Evolutionary conservation across 371 early-diverging fungal genomes (phyloP), one percentile per base, ranked within the genome.

Genomic region (Apophysomyces trapeziformis): DNA sequence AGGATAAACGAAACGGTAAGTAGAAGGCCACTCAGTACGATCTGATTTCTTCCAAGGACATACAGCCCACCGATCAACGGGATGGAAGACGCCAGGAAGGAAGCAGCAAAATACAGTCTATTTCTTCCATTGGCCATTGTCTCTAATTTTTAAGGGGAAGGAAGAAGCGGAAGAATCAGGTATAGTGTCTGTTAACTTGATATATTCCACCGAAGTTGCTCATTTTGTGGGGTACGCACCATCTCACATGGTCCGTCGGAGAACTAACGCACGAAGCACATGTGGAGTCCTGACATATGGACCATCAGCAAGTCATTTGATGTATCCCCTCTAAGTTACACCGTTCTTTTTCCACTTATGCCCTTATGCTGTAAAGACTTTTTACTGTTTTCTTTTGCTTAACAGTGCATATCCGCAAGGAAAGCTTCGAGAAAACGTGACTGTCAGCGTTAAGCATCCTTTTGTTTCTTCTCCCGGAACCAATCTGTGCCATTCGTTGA

Each of bases 41-140:
- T 50, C n/a, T 58, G 68, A 44, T 68, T 41, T 12, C 45, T 21
- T 18, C 56, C 58, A n/a, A 68, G 21, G 54, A 57, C 61, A 21
- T 68, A 68, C 26, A 68, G 8, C 8, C 60, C 68, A 9, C 43
- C 38, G 16, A 63, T 9, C 14, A 63, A 54, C 12, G 68, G 68
- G 16, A 68, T 59, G 2, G 54, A 63, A 5, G 68, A 68, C 12
- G 63, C 41, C 45, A 57, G 43, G 60, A 66, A 66, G 12, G 66
- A 66, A 38, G 46, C 46, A 6, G 60, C 59, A 50, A 66, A 66
- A 43, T 66, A 66, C 38, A 66, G 54, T 45, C 66, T 36, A 50
- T 66, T 66, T 54, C 56, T 45, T 47, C 66, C 66, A 37, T 60
- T 56, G 36, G 43, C 66, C 66, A 66, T 66, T 66, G 50, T 35